Evolutionary conservation across 805 yeast species (phyloP), one percentile per base, ranked within the genome.

Genomic region (Lachancea meyersii): DNA sequence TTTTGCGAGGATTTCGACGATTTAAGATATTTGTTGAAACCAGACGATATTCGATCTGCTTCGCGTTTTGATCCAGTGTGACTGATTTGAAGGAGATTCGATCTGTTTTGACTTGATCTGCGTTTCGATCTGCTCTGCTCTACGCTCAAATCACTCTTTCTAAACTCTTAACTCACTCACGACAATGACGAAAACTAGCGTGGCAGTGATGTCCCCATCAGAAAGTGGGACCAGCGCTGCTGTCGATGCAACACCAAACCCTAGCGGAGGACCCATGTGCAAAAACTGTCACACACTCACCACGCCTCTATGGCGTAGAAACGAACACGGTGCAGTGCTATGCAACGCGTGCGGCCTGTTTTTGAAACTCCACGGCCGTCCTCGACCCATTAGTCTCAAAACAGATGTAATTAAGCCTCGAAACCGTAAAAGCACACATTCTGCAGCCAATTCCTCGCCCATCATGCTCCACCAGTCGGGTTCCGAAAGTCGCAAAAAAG

Each of bases 331-430:
- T 13, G 82, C 81, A 54, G 95, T 89, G 26, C 72, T 89, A 37
- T 89, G 97, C 63, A 89, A 89, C 67, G 97, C 97, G 8, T 87
- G 96, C 68, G 96, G 96, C 0, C 69, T 87, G 38, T 87, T 87
- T 56, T 67, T 88, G 46, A 89, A 89, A 65, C 73, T 89, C 32
- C 97, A 89, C 59, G 96, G 96, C 19, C 76, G 95, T 41, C 86
- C 96, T 30, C 73, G 97, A 55, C 97, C 97, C 5, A 88, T 88
- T 42, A 79, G 88, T 19, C 70, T 89, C 55, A 89, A 89, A 62
- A 86, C 96, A 9, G 95, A 89, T 66, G 88, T 89, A 22, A 89
- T 89, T 61, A 87, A 88, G 66, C 81, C 93, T 33, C 75, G 97
- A 59, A 89, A 89, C 60, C 75, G 97, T 55, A 82, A 84, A 56